These are phyloP conservation scores for Saitoella complicata DNA, from an alignment of 805 yeast genomes.

Conservation along the genomic window DNA sequence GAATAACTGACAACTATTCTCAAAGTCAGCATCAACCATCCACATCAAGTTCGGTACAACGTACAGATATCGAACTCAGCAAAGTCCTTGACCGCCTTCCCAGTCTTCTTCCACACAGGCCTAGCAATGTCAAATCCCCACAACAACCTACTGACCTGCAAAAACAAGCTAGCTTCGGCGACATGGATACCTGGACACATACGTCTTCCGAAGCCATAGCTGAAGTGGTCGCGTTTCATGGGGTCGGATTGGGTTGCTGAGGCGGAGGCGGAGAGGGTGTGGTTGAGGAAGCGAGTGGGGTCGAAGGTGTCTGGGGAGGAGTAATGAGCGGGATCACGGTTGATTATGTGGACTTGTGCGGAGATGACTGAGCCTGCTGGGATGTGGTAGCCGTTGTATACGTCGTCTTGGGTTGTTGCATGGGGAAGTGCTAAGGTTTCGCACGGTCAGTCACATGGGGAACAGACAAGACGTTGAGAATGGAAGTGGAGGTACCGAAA, in stretches of 20 bases:
- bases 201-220: constrained; percentile 6
- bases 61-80: no score
- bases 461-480: no score
- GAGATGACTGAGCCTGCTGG: background rate
- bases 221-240: constrained; percentile 1
- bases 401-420: background rate
- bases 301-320: background rate
- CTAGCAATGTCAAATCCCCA: constrained; percentile 3
- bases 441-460: no score
- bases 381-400: background rate
- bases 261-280: background rate
- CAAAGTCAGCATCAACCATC: no score
- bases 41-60: no score
- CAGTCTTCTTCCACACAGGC: no score
- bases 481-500: no score
- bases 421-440: background rate
- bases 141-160: constrained; percentile 1
- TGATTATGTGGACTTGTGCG: background rate
- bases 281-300: background rate
- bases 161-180: constrained; percentile 1
- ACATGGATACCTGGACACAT: constrained; percentile 6
- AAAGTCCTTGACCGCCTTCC: no score
- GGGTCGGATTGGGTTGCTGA: background rate
- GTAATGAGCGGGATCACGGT: background rate
- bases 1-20: no score